A percentile compares a stretch with the other conserved stretches of the same genome.
phyloP scores from a whole-genome alignment of 2,329 filamentous ascomycete genomes.

The Sporothrix schenckii region DNA sequence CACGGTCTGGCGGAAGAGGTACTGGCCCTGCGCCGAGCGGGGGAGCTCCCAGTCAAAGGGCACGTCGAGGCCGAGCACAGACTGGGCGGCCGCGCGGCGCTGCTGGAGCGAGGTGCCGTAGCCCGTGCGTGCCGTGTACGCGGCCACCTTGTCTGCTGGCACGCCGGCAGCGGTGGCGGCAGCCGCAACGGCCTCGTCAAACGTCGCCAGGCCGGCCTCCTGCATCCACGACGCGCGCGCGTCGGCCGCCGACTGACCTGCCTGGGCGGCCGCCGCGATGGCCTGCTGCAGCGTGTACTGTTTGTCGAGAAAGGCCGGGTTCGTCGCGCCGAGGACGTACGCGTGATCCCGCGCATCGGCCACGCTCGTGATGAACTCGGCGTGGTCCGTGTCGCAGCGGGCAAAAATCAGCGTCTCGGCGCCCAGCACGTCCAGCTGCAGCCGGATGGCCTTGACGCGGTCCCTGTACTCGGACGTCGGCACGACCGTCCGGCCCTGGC shows the following conservation, averaged over 20 bases:
- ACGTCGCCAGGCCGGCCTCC: slow-evolving; percentile 28
- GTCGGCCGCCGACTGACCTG: slow-evolving; percentile 38
- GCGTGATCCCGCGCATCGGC: slow-evolving; percentile 47
- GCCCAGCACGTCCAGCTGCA: slow-evolving; percentile 48
- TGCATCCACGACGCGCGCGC: slow-evolving; percentile 35
- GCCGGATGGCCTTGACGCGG: slow-evolving; percentile 44
- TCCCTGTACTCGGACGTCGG: slow-evolving; percentile 47
- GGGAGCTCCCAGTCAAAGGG: slow-evolving; percentile 35
- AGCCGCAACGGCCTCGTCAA: slow-evolving; percentile 36
- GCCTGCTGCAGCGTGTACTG: slow-evolving; percentile 31
- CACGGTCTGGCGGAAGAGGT: slow-evolving; percentile 33
- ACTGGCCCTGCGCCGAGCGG: slow-evolving; percentile 32
- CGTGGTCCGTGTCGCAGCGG: slow-evolving; percentile 46
- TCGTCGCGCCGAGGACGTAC: slow-evolving; percentile 47
- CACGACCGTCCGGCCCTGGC: slow-evolving; percentile 47
- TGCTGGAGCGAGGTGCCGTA: slow-evolving; percentile 23
- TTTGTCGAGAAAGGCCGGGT: slow-evolving; percentile 34
- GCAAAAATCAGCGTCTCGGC: slow-evolving; percentile 46
- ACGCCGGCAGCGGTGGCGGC: background rate
- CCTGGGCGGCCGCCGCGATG: slow-evolving; percentile 38
- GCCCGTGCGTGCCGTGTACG: slow-evolving; percentile 1
- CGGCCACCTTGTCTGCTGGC: background rate
- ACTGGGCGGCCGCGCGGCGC: slow-evolving; percentile 1
- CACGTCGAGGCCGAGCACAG: slow-evolving; percentile 30
- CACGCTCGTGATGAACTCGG: slow-evolving; percentile 47